Percentiles rank a stretch among this genome's conserved stretches.
Conservation (phyloP, 805 yeast genomes). For the Hanseniaspora clermontiae region DNA sequence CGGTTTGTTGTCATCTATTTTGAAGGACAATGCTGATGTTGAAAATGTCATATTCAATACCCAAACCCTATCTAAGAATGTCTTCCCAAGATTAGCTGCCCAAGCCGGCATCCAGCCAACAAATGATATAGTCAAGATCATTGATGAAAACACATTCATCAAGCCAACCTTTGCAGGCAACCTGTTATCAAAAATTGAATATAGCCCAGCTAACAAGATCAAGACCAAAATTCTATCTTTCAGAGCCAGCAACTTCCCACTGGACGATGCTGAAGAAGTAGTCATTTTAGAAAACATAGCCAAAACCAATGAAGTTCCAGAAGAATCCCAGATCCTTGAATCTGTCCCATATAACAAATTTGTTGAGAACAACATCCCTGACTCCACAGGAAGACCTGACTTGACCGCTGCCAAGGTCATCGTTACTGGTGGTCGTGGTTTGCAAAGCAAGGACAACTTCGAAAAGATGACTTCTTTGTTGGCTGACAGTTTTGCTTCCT, state of each 20-base stretch:
- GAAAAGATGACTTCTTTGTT: constrained; percentile 66
- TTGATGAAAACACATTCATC: constrained; percentile 56
- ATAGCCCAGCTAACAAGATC: constrained; percentile 55
- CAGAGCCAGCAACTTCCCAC: constrained; percentile 4
- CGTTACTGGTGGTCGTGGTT: constrained; percentile 89
- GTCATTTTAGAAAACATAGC: constrained; percentile 21
- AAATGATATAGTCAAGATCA: constrained; percentile 64
- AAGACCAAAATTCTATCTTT: constrained; percentile 44
- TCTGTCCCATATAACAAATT: constrained; percentile 29
- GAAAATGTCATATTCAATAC: constrained; percentile 71
- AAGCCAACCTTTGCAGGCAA: constrained; percentile 97
- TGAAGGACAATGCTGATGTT: constrained; percentile 29
- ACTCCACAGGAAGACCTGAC: constrained; percentile 74
- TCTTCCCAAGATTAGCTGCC: constrained; percentile 81
- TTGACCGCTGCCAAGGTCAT: constrained; percentile 69
- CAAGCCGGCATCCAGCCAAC: constrained; percentile 76
- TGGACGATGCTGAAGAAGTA: constrained; percentile 27
- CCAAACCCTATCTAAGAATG: constrained; percentile 75
- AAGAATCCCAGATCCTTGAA: constrained; percentile 19
- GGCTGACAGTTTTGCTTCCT: constrained; percentile 54
- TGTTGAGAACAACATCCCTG: constrained; percentile 45
- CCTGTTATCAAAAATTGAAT: constrained; percentile 68
- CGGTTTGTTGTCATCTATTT: constrained; percentile 43
- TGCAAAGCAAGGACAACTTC: constrained; percentile 79
- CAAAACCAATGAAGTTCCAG: constrained; percentile 38